These are phyloP conservation scores for Neopestalotiopsis sp. DNA, from an alignment of 2,329 filamentous ascomycete species.

Conservation along the genomic window DNA sequence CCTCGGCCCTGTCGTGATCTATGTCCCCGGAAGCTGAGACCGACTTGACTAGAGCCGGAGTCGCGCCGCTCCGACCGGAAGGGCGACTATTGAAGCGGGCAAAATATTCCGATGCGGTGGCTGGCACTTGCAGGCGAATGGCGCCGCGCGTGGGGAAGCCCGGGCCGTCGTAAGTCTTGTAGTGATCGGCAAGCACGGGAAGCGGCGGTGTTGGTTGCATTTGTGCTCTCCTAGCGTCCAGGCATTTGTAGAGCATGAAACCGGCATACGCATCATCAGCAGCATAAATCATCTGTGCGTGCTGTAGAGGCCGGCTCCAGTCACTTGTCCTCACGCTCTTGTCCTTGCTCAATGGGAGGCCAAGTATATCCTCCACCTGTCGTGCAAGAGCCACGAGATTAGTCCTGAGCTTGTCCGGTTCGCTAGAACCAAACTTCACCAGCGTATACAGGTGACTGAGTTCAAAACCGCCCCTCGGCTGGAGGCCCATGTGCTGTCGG, in stretches of 20 bases:
- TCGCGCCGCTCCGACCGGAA: neutral
- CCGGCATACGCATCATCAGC: conserved; percentile 31
- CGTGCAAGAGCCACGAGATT: conserved; percentile 22
- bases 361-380: conserved; percentile 28
- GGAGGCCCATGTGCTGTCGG: conserved; percentile 22
- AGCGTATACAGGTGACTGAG: conserved; percentile 30
- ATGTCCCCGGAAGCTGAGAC: neutral
- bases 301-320: conserved; percentile 26
- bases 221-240: conserved; percentile 29
- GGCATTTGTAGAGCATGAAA: conserved; percentile 34
- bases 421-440: conserved; percentile 17
- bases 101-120: neutral
- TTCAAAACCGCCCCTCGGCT: conserved; percentile 30
- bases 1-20: neutral
- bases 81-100: neutral
- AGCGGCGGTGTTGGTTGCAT: conserved; percentile 27
- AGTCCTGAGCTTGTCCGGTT: conserved; percentile 22
- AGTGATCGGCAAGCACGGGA: conserved; percentile 25
- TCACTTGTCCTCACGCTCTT: conserved; percentile 23
- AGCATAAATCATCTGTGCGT: conserved; percentile 26
- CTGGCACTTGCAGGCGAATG: neutral
- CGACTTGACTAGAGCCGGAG: neutral
- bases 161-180: conserved; percentile 16
- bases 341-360: conserved; percentile 29
- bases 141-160: neutral